Conservation (phyloP, 2,329 filamentous ascomycete genomes). For the Ceratocystis huliohia region DNA sequence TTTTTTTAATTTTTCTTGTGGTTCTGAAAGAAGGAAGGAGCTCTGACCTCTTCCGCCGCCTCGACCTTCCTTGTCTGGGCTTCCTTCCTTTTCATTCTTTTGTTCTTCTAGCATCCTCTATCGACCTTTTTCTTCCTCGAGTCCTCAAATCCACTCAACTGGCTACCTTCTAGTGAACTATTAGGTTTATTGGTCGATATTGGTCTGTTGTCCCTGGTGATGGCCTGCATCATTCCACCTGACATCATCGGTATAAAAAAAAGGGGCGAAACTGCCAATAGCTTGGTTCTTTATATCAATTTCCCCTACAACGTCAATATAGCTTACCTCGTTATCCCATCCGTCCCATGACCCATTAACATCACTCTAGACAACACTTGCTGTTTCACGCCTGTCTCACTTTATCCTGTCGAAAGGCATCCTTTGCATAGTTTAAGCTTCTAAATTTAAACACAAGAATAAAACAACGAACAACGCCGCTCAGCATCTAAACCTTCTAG, state of each 20-base stretch:
- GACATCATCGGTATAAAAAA: neutral
- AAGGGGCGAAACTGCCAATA: neutral
- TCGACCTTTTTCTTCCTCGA: neutral
- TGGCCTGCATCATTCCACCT: neutral
- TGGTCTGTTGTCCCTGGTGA: neutral
- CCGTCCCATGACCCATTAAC: too few relatives aligned
- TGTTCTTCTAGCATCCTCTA: neutral
- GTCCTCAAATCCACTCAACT: neutral
- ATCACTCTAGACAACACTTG: neutral
- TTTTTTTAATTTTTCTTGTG: neutral
- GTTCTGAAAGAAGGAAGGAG: neutral
- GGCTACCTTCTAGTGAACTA: neutral
- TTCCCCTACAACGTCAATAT: neutral
- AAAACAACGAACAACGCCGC: neutral
- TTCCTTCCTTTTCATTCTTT: neutral
- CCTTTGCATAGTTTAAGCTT: slow-evolving; percentile 1
- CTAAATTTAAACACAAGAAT: neutral
- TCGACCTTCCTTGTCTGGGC: neutral
- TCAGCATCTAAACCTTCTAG: neutral
- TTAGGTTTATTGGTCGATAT: neutral
- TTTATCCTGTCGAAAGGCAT: neutral
- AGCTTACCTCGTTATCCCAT: too few relatives aligned
- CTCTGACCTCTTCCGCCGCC: neutral
- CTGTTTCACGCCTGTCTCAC: slow-evolving; percentile 17
- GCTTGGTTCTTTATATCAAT: neutral